These are phyloP conservation scores for Lentinula lateritia DNA, from an alignment of 768 basidiomycete species.

Conservation along the genomic window DNA sequence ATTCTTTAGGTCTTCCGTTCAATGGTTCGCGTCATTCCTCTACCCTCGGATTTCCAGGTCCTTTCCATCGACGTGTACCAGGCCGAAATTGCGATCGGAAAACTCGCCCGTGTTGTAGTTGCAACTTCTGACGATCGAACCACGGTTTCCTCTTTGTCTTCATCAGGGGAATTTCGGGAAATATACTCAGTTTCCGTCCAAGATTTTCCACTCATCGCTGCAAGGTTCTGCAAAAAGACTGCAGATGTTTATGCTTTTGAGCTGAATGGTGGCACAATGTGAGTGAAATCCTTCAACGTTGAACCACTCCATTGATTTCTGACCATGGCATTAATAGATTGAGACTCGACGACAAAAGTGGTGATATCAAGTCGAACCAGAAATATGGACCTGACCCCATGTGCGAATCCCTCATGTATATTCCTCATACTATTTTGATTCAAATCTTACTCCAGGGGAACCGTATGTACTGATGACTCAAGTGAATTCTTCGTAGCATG, in stretches of 20 bases:
- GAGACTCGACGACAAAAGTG: not conserved
- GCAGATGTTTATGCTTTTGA: not conserved
- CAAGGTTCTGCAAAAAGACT: not conserved
- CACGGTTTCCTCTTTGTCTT: not conserved
- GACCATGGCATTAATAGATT: not conserved
- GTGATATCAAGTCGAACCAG: not conserved
- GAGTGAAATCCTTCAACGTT: not conserved
- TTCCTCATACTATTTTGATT: not conserved
- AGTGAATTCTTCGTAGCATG: not conserved
- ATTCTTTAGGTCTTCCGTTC: not conserved
- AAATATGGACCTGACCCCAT: not conserved
- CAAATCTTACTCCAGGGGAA: not conserved
- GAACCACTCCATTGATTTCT: not conserved
- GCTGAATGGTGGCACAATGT: not conserved
- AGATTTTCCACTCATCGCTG: not conserved
- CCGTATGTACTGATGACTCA: not conserved
- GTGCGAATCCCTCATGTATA: not conserved
- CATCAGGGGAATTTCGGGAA: not conserved
- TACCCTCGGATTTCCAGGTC: not conserved
- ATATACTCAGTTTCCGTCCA: not conserved
- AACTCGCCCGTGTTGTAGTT: not conserved
- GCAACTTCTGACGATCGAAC: not conserved
- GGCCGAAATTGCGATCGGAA: not conserved
- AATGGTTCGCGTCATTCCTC: too few relatives aligned
- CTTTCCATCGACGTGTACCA: not conserved